Evolutionary conservation across 2,329 filamentous ascomycete species (phyloP), one percentile per base, ranked within the genome.

Genomic region (Rhinocladiella mackenziei): DNA sequence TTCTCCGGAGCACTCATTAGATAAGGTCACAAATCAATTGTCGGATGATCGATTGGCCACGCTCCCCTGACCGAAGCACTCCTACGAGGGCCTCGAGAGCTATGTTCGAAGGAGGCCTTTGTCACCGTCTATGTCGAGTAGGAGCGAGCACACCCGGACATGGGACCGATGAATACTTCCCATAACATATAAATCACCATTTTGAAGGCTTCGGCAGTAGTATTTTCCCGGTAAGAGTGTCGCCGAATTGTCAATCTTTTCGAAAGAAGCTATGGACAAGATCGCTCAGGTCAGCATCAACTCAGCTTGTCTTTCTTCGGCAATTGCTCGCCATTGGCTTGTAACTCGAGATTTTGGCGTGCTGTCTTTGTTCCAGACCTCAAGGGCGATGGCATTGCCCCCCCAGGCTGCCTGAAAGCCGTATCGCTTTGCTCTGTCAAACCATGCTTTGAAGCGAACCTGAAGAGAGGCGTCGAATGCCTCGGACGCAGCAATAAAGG

Each of bases 401-500:
- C 36, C 36, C 23, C 26, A 39, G 1, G 28, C n/a, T 13, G 36
- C 14, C 25, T 39, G 36, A 10, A 39, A 18, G 4, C 36, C 36
- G 13, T 39, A 29, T 30, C n/a, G n/a, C 34, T 26, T 37, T 3
- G 34, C 34, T 37, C 34, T 23, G n/a, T 41, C 30, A 13, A 41
- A 41, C 38, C 38, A 41, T 10, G 28, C 18, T 29, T 14, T 32
- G 17, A 33, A 41, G 7, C 38, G 38, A 32, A 62, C 68, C 19
- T 77, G 73, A 72, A 49, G 54, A 6, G 65, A 74, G 31, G 62
- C 76, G 3, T 64, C 69, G 46, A 59, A 60, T 8, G 69, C 73
- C 63, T 76, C 76, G 45, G 60, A 67, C 25, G 65, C 70, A 10
- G 71, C 72, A 3, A 66, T 70, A 45, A 60, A 60, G 36, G 66